These are phyloP conservation scores for Thelonectria rubi DNA, from an alignment of 2,329 filamentous ascomycete genomes.

Conservation along the genomic window DNA sequence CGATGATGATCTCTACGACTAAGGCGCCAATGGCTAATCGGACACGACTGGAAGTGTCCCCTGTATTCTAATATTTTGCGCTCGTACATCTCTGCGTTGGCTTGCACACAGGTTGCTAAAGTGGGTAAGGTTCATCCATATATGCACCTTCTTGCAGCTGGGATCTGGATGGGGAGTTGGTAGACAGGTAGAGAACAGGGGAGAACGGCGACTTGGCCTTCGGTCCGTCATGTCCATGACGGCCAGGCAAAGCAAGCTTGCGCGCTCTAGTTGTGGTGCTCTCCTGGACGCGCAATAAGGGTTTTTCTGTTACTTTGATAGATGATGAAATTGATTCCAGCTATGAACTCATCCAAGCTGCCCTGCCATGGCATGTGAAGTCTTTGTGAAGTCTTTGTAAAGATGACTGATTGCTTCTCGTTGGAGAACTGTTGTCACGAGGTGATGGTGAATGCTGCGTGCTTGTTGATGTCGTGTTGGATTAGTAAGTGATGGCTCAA, in stretches of 20 bases:
- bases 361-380: neutral
- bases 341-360: slow-evolving; percentile 18
- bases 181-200: slow-evolving; percentile 46
- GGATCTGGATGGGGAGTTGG: slow-evolving; percentile 48
- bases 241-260: slow-evolving; percentile 23
- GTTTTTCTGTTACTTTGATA: slow-evolving; percentile 40
- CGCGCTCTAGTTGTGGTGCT: slow-evolving; percentile 21
- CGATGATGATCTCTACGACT: slow-evolving; percentile 97
- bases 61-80: slow-evolving; percentile 60
- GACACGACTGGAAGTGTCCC: slow-evolving; percentile 38
- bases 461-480: neutral
- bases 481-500: neutral
- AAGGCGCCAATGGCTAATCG: slow-evolving; percentile 51
- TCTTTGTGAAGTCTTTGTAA: neutral
- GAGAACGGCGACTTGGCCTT: slow-evolving; percentile 29
- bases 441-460: neutral
- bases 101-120: slow-evolving; percentile 26
- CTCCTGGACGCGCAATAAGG: slow-evolving; percentile 27
- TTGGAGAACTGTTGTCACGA: neutral
- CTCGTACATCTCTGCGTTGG: slow-evolving; percentile 49
- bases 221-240: slow-evolving; percentile 1
- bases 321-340: slow-evolving; percentile 47
- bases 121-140: slow-evolving; percentile 37
- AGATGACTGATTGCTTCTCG: neutral
- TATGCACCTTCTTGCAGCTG: slow-evolving; percentile 38